Percentiles rank a stretch among this genome's conserved stretches.
phyloP scores from a whole-genome alignment of 2,329 filamentous ascomycete genomes.

The Lasiodiplodia sp. region DNA sequence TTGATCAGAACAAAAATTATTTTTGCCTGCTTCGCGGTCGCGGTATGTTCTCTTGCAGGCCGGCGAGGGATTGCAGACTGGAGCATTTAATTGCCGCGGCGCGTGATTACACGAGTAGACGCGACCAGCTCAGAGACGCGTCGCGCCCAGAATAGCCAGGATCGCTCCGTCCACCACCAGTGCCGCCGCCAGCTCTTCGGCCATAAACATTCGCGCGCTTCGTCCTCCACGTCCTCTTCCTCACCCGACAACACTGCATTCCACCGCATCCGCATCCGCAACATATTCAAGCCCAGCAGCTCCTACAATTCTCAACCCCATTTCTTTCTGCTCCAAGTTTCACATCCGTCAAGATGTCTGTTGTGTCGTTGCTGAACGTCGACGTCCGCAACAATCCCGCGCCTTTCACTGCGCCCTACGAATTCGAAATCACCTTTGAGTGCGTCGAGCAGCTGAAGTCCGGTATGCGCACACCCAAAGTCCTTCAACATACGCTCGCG shows the following conservation, averaged over 20 bases:
- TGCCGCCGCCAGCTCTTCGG: slow-evolving; percentile 26
- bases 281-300: slow-evolving; percentile 5
- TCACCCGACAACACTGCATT: slow-evolving; percentile 17
- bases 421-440: slow-evolving; percentile 99
- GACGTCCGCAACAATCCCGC: slow-evolving; percentile 98
- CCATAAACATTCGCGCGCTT: slow-evolving; percentile 26
- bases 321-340: slow-evolving; percentile 3
- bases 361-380: slow-evolving; percentile 94
- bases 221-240: slow-evolving; percentile 4
- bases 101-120: slow-evolving; percentile 18
- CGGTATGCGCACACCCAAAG: slow-evolving; percentile 59
- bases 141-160: slow-evolving; percentile 22
- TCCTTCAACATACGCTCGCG: background rate
- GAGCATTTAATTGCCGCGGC: slow-evolving; percentile 11
- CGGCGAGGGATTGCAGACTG: background rate
- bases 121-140: slow-evolving; percentile 21
- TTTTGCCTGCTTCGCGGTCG: background rate
- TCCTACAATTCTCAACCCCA: background rate
- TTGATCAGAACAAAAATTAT: background rate
- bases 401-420: slow-evolving; percentile 88
- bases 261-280: slow-evolving; percentile 3
- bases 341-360: slow-evolving; percentile 73
- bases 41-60: background rate
- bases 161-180: slow-evolving; percentile 21
- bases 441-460: slow-evolving; percentile 94